Conservation (phyloP, 1,284 basidiomycete species). For the Ceratobasidium sp. region DNA sequence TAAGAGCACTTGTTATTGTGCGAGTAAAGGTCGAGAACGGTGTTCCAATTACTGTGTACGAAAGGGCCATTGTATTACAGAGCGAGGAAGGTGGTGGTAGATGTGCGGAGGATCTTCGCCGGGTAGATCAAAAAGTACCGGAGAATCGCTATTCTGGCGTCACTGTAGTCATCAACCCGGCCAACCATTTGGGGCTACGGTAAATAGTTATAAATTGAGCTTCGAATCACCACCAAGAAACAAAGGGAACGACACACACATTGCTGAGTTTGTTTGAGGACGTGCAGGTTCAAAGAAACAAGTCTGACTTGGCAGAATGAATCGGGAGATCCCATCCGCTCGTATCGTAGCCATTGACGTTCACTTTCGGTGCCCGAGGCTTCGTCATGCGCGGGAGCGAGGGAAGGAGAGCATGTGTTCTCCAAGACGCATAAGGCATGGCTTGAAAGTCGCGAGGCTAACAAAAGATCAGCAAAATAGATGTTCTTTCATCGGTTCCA, state of each 20-base stretch:
- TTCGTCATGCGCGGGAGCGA: conserved; percentile 20
- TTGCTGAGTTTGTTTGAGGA: neutral
- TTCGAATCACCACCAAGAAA: neutral
- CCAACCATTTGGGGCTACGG: too few species aligned
- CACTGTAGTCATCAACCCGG: neutral
- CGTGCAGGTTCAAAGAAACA: conserved; percentile 12
- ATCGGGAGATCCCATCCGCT: conserved; percentile 33
- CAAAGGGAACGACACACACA: too few species aligned
- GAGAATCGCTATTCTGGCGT: neutral
- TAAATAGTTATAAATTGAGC: neutral
- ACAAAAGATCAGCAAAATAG: neutral
- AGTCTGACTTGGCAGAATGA: conserved; percentile 36
- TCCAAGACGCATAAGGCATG: conserved; percentile 12
- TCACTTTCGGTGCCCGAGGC: conserved; percentile 7
- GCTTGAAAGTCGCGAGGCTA: conserved; percentile 32
- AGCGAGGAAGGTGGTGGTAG: too few species aligned
- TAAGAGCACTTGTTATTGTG: conserved; percentile 29
- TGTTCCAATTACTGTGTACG: conserved; percentile 31
- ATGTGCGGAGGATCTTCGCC: too few species aligned
- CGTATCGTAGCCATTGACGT: conserved; percentile 31
- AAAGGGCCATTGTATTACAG: conserved; percentile 9
- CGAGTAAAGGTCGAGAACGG: conserved; percentile 40
- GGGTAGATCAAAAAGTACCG: neutral
- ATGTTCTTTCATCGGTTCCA: neutral
- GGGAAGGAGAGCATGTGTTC: neutral